Conservation (phyloP, 345 rosid species). For the Populus alba region DNA sequence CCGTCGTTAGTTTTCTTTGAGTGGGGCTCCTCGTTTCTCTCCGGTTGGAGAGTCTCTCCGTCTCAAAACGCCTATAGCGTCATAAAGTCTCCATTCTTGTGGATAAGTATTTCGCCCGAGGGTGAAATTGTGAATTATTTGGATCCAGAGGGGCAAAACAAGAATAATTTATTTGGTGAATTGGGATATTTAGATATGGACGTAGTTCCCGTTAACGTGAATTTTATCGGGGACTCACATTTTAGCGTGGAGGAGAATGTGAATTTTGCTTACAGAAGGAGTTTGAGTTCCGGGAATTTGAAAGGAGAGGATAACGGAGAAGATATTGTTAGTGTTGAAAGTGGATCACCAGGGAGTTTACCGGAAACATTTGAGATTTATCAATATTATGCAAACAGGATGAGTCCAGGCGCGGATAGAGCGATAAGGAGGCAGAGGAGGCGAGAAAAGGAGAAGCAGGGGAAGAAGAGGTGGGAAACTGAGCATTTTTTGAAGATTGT, state of each 20-base stretch:
- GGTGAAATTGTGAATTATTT: constrained; percentile 55
- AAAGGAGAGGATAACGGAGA: constrained; percentile 46
- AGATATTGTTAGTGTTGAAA: constrained; percentile 24
- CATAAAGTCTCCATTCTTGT: constrained; percentile 57
- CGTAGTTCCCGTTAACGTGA: constrained; percentile 60
- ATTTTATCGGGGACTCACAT: constrained; percentile 63
- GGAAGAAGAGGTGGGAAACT: constrained; percentile 66
- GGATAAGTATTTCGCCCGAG: constrained; percentile 49
- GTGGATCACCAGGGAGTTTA: constrained; percentile 41
- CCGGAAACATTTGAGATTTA: constrained; percentile 75
- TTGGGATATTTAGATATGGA: constrained; percentile 30
- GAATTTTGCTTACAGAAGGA: constrained; percentile 25
- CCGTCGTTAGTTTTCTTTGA: constrained; percentile 73
- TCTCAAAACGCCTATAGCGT: constrained; percentile 44
- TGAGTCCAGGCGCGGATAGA: constrained; percentile 58
- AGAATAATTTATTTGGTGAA: constrained; percentile 20
- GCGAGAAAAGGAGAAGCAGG: constrained; percentile 75
- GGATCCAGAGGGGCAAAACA: constrained; percentile 44
- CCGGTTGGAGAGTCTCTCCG: constrained; percentile 61
- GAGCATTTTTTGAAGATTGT: constrained; percentile 76
- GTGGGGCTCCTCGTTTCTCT: constrained; percentile 73
- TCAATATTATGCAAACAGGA: constrained; percentile 69
- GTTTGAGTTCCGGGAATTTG: constrained; percentile 40
- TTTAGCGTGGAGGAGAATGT: constrained; percentile 66
- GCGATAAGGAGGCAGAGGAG: constrained; percentile 65